Base-by-base conservation (phyloP, 1,284 basidiomycete species). In the Somion occarium region DNA sequence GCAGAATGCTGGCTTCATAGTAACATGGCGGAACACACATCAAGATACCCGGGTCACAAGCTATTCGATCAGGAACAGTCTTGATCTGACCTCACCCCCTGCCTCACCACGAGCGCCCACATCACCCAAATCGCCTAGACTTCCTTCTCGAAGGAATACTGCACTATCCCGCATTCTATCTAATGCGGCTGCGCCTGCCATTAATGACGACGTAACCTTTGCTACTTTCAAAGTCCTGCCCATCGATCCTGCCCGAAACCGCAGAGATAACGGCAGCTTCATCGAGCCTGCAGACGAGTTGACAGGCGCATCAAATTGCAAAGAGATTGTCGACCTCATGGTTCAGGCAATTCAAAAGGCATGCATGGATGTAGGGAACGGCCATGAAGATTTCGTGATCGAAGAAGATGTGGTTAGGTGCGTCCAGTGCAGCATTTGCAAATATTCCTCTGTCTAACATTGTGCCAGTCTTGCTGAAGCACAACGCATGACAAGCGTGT, bases 1-100 rank as follows among this genome's bases (percentile, higher is more conserved):
- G 9, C 91, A 96, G 68, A 98, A 97, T 61, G 85, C 85, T 38
- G 94, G 94, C 0, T 92, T 97, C 64, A 67, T 83, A 3, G 67
- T 97, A 48, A 77, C 76, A 19, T 98, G 91, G 82, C 75, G 79
- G 34, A 82, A 80, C 44, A 73, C 76, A 0, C 73, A 58, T 48
- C 82, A 89, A 64, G 75, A 72, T 52, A 87, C 87, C 0, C 80
- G 91, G 23, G 76, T 85, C 41, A 85, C 85, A 30, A 93, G 88
- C 52, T 95, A 95, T 68, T 93, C 91, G 1, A 73, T 95, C 39
- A 76, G 84, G 49, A 94, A 93, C 68, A 77, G 68, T 55, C 54
- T 82, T 2, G 74, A 57, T 48, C 26, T 67, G 46, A 38, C 61
- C 64, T 13, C 38, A 19, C 30, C 43, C 12, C 49, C 57, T 37